Percentiles rank a stretch among this genome's conserved stretches.
phyloP scores from a whole-genome alignment of 1,139 yeast species.

The Geotrichum australiense region DNA sequence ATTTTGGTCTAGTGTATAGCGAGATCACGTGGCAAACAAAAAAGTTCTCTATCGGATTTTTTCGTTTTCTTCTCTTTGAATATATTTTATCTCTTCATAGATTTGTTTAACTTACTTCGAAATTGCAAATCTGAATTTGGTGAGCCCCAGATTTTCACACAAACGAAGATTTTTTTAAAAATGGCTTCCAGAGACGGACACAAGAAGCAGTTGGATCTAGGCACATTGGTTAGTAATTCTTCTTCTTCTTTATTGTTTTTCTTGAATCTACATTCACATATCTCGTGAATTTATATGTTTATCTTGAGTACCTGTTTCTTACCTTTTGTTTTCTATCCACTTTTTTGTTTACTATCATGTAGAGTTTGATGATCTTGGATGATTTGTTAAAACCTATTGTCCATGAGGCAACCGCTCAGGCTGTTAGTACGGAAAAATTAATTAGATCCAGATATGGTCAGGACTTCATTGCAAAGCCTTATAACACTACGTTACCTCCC shows the following conservation, averaged over 20 bases:
- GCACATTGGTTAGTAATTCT: conserved; percentile 6
- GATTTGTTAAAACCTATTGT: conserved; percentile 39
- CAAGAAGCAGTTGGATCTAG: not conserved
- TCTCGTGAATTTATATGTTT: not conserved
- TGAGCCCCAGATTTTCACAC: no score
- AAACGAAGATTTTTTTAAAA: no score
- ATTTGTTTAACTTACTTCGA: no score
- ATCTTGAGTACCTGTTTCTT: not conserved
- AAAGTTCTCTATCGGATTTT: no score
- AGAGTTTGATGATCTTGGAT: conserved; percentile 33
- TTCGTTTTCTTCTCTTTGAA: no score
- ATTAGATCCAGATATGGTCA: conserved; percentile 29
- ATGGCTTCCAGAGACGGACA: conserved; percentile 4
- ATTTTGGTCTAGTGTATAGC: no score
- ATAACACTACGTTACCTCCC: conserved; percentile 14
- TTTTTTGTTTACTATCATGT: not conserved
- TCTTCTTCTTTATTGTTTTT: not conserved
- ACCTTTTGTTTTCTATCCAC: not conserved
- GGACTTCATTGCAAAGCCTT: conserved; percentile 23
- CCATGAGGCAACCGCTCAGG: conserved; percentile 39
- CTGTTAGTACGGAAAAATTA: conserved; percentile 38
- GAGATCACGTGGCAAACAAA: no score
- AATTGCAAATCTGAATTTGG: no score
- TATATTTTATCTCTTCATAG: no score
- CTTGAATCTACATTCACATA: not conserved